Evolutionary conservation across 2,329 filamentous ascomycete species (phyloP).

Genomic region (Graphiopsis chlorocephala): DNA sequence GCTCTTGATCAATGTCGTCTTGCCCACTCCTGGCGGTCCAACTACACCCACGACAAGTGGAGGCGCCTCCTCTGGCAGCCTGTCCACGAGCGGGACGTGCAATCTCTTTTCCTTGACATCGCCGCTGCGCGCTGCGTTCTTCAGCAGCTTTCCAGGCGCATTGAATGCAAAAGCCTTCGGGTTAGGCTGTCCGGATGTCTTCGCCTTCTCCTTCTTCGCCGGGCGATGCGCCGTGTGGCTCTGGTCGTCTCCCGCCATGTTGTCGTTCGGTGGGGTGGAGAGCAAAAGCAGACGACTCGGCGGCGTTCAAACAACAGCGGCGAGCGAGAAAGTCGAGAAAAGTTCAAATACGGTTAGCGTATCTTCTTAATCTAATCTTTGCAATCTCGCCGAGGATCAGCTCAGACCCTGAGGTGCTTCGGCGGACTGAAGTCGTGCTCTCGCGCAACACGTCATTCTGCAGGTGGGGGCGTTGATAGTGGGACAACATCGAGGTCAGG

Average conservation of each 20-base stretch:
- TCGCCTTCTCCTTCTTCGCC: conserved; percentile 67
- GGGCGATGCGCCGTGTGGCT: conserved; percentile 80
- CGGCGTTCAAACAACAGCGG: background rate
- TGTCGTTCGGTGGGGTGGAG: conserved; percentile 4
- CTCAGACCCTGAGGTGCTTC: background rate
- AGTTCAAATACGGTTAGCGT: conserved; percentile 5
- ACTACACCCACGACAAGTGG: conserved; percentile 91
- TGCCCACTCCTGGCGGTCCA: conserved; percentile 88
- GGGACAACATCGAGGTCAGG: conserved; percentile 13
- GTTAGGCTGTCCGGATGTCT: conserved; percentile 62
- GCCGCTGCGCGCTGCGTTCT: conserved; percentile 68
- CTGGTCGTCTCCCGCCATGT: conserved; percentile 57
- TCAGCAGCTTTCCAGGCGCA: conserved; percentile 75
- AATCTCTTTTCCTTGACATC: conserved; percentile 93
- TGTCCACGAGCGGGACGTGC: conserved; percentile 94
- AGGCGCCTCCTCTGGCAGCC: conserved; percentile 90
- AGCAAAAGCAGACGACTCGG: background rate
- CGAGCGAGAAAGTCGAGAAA: conserved; percentile 25
- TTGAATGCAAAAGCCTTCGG: conserved; percentile 88
- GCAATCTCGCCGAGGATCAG: conserved; percentile 10
- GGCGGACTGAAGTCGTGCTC: background rate
- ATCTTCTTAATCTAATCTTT: background rate
- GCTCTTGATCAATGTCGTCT: conserved; percentile 93
- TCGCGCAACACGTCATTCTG: conserved; percentile 7
- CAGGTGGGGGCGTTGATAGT: conserved; percentile 12